Percentiles rank a stretch among this genome's conserved stretches.
Evolutionary conservation across 2,329 filamentous ascomycete genomes (phyloP).

Genomic region (Ceratocystis harringtonii): DNA sequence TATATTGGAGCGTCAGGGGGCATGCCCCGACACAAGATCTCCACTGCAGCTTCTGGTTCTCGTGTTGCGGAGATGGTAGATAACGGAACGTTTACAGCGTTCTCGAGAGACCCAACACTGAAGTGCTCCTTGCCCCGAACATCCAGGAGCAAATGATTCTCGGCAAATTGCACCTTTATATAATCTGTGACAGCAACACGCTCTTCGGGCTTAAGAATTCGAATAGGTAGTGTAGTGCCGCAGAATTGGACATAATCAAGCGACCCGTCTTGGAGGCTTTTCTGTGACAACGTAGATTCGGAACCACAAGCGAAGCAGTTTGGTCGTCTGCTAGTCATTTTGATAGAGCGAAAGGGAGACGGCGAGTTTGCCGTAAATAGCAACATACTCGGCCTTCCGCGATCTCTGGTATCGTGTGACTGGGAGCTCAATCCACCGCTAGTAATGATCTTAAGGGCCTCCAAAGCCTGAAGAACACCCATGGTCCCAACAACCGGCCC

Average conservation of each 20-base stretch:
- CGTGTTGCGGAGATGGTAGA: conserved; percentile 37
- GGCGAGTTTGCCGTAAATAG: conserved; percentile 34
- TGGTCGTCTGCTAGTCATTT: conserved; percentile 51
- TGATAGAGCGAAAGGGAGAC: conserved; percentile 54
- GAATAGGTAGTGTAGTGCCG: conserved; percentile 42
- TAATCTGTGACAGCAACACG: conserved; percentile 54
- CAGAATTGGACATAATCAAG: conserved; percentile 82
- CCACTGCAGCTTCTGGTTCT: conserved; percentile 17
- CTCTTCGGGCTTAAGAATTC: conserved; percentile 44
- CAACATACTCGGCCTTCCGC: conserved; percentile 25
- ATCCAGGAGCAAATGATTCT: conserved; percentile 53
- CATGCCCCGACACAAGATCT: conserved; percentile 29
- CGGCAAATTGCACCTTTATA: conserved; percentile 17
- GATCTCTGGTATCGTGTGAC: neutral
- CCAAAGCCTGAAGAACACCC: conserved; percentile 81
- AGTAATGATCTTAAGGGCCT: conserved; percentile 71
- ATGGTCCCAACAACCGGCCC: conserved; percentile 87
- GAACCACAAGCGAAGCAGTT: conserved; percentile 66
- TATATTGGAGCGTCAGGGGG: conserved; percentile 43
- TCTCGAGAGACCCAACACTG: conserved; percentile 59
- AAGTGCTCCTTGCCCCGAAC: conserved; percentile 77
- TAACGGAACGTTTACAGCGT: conserved; percentile 55
- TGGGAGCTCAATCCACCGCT: conserved; percentile 22
- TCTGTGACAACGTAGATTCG: conserved; percentile 43
- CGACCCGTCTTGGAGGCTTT: conserved; percentile 46